A percentile compares a stretch with the other conserved stretches of the same genome.
phyloP scores from a whole-genome alignment of 371 early-diverging fungal genomes.

The Circinella umbellata region DNA sequence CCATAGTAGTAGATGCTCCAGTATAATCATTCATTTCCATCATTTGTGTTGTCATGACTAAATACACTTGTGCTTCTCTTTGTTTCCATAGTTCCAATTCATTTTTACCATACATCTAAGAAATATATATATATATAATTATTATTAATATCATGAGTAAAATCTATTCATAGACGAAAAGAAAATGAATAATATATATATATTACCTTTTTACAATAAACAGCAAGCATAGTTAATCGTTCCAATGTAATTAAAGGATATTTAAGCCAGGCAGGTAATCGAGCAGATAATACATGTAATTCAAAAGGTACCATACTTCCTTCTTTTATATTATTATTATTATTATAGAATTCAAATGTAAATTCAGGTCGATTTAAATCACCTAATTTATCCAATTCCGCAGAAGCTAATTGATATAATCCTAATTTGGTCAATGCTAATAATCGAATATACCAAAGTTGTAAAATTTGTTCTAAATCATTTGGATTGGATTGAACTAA shows the following conservation, averaged over 20 bases:
- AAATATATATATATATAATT: background rate
- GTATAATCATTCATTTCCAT: conserved; percentile 56
- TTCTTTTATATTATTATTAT: background rate
- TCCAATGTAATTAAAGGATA: conserved; percentile 53
- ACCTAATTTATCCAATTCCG: conserved; percentile 65
- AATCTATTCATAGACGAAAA: background rate
- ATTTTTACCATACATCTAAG: conserved; percentile 18
- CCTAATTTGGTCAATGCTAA: conserved; percentile 58
- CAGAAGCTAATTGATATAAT: conserved; percentile 62
- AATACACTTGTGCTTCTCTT: conserved; percentile 55
- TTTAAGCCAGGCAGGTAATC: conserved; percentile 57
- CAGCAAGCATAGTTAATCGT: conserved; percentile 53
- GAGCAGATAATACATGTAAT: conserved; percentile 53
- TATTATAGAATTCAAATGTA: conserved; percentile 46
- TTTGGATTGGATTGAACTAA: conserved; percentile 50
- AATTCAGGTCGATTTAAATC: conserved; percentile 55
- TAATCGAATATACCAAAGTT: conserved; percentile 63
- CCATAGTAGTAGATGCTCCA: conserved; percentile 47
- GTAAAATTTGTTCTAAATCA: conserved; percentile 34
- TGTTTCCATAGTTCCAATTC: conserved; percentile 39
- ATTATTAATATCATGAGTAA: background rate
- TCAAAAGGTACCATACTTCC: conserved; percentile 64
- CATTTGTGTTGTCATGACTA: conserved; percentile 57
- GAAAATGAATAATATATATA: too few species aligned
- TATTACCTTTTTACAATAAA: conserved; percentile 53